Conservation (phyloP, 345 rosid species). For the Salix suchowensis region DNA sequence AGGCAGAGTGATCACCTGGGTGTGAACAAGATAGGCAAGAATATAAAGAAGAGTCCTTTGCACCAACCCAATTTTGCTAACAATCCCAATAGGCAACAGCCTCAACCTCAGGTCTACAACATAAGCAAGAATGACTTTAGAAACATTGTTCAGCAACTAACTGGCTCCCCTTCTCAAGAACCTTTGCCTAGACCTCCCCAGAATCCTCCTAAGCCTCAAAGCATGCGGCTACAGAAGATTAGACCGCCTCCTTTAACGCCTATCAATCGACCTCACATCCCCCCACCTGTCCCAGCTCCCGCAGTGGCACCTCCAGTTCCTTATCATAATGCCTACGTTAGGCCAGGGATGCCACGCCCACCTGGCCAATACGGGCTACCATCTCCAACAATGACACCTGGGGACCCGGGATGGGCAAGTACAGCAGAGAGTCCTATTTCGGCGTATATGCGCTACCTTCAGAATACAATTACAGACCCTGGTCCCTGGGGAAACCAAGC, state of each 20-base stretch:
- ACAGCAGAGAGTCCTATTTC: conserved; percentile 79
- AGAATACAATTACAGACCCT: conserved; percentile 46
- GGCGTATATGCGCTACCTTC: conserved; percentile 81
- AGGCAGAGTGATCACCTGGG: conserved; percentile 71
- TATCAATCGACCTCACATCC: conserved; percentile 49
- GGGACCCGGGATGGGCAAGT: conserved; percentile 47
- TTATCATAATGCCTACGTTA: conserved; percentile 11
- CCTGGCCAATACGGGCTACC: conserved; percentile 41
- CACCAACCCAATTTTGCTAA: conserved; percentile 57
- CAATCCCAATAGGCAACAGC: conserved; percentile 57
- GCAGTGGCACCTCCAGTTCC: conserved; percentile 17
- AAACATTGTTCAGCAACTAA: conserved; percentile 83
- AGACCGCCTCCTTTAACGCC: conserved; percentile 77
- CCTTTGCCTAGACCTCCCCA: conserved; percentile 72
- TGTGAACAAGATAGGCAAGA: conserved; percentile 78
- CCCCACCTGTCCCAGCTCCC: conserved; percentile 34
- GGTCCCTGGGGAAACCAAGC: conserved; percentile 45
- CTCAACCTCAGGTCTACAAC: conserved; percentile 88
- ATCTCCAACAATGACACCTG: conserved; percentile 34
- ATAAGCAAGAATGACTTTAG: conserved; percentile 88
- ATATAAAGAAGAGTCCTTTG: conserved; percentile 76
- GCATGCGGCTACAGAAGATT: conserved; percentile 73
- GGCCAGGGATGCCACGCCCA: conserved; percentile 3
- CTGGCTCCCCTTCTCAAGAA: conserved; percentile 64
- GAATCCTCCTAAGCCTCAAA: conserved; percentile 69